These are phyloP conservation scores for Debaryomyces udenii DNA, from an alignment of 1,139 yeast species.

Conservation along the genomic window DNA sequence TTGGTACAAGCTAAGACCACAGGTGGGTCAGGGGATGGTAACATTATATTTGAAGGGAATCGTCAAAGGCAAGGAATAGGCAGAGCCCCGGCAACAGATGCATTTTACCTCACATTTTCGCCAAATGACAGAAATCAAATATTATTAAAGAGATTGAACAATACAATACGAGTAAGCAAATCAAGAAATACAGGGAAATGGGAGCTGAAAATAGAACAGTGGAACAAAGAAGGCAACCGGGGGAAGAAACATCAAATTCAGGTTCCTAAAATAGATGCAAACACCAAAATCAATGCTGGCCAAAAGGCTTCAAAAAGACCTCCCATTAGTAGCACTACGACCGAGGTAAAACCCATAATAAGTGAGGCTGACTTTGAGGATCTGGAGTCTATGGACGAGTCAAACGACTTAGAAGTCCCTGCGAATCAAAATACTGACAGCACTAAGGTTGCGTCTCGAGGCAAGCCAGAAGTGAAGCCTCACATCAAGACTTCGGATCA, in stretches of 20 bases:
- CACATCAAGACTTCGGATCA: no score
- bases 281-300: neutral
- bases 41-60: conserved; percentile 45
- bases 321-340: conserved; percentile 19
- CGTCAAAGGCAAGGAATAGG: conserved; percentile 32
- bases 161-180: conserved; percentile 41
- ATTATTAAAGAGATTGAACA: conserved; percentile 29
- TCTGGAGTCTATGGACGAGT: conserved; percentile 18
- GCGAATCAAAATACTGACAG: neutral
- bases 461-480: neutral
- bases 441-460: neutral
- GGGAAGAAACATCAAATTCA: conserved; percentile 1
- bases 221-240: conserved; percentile 16
- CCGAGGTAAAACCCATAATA: conserved; percentile 28
- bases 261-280: conserved; percentile 8
- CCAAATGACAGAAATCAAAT: conserved; percentile 21
- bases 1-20: conserved; percentile 33
- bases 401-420: no score
- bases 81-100: conserved; percentile 25
- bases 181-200: conserved; percentile 35
- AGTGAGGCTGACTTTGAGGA: conserved; percentile 44
- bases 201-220: conserved; percentile 17
- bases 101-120: conserved; percentile 34
- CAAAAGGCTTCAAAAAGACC: conserved; percentile 18
- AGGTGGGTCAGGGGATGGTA: conserved; percentile 22